phyloP scores from a whole-genome alignment of 805 yeast species.

The Clavispora fructus region DNA sequence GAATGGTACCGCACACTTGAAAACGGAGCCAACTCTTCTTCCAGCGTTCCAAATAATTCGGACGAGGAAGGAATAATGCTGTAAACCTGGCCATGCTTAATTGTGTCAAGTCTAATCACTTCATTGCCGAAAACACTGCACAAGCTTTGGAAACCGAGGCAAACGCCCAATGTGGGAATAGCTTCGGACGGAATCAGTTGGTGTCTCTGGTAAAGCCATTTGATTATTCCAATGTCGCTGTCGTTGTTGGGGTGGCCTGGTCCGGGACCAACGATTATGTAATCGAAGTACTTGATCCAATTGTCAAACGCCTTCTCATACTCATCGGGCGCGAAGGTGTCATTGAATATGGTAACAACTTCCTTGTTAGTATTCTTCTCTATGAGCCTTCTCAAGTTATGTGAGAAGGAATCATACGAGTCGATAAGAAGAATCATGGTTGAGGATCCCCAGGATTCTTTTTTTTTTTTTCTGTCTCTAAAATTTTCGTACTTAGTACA shows the following conservation, averaged over 20 bases:
- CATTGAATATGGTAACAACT: slow-evolving; percentile 62
- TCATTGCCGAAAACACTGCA: slow-evolving; percentile 57
- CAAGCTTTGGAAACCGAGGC: slow-evolving; percentile 87
- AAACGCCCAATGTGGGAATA: slow-evolving; percentile 80
- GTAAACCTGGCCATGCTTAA: slow-evolving; percentile 85
- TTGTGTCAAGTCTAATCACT: slow-evolving; percentile 47
- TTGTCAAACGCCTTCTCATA: slow-evolving; percentile 31
- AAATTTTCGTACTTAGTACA: not conserved
- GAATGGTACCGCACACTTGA: slow-evolving; percentile 89
- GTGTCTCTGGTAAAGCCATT: slow-evolving; percentile 42
- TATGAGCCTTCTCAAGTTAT: slow-evolving; percentile 64
- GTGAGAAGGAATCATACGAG: slow-evolving; percentile 93
- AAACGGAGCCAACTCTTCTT: slow-evolving; percentile 25
- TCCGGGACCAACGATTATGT: slow-evolving; percentile 90
- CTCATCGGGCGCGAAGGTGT: slow-evolving; percentile 36
- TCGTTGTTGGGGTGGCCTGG: slow-evolving; percentile 79
- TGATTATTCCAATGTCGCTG: slow-evolving; percentile 69
- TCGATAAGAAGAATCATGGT: slow-evolving; percentile 67
- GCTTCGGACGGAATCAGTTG: slow-evolving; percentile 7
- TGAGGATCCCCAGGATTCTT: not conserved
- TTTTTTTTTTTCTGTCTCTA: not conserved
- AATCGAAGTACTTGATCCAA: slow-evolving; percentile 55
- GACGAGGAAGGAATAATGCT: slow-evolving; percentile 42
- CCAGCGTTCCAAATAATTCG: slow-evolving; percentile 6
- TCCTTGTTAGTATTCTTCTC: slow-evolving; percentile 44